These are phyloP conservation scores for Pichiaceae sp. DNA, from an alignment of 1,139 yeast species.

Conservation along the genomic window DNA sequence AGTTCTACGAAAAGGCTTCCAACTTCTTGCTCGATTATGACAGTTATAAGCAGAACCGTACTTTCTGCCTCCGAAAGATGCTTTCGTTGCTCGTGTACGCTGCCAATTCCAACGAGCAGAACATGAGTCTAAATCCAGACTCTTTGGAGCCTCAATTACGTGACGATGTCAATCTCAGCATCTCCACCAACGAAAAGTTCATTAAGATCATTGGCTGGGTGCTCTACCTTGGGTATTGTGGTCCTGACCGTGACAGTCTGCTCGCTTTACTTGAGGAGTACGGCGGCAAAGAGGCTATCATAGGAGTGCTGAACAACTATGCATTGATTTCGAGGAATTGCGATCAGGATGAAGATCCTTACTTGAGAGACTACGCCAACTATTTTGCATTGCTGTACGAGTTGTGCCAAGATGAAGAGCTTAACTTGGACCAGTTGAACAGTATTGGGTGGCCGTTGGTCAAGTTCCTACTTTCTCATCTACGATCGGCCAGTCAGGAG, in stretches of 20 bases:
- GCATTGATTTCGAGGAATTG: slow-evolving; percentile 12
- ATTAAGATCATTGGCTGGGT: slow-evolving; percentile 36
- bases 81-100: slow-evolving; percentile 32
- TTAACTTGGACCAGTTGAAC: slow-evolving; percentile 34
- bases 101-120: slow-evolving; percentile 29
- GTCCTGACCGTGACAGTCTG: slow-evolving; percentile 29
- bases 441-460: slow-evolving; percentile 46
- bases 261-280: slow-evolving; percentile 39
- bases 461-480: slow-evolving; percentile 41
- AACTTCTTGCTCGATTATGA: slow-evolving; percentile 26
- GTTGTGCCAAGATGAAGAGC: slow-evolving; percentile 36
- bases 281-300: slow-evolving; percentile 34
- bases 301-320: slow-evolving; percentile 18
- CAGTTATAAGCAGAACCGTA: slow-evolving; percentile 27
- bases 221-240: slow-evolving; percentile 35
- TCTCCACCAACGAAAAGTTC: slow-evolving; percentile 21
- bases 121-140: slow-evolving; percentile 27
- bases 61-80: slow-evolving; percentile 38
- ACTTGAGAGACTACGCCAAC: slow-evolving; percentile 26
- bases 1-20: slow-evolving; percentile 18
- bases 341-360: slow-evolving; percentile 18
- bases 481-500: slow-evolving; percentile 42
- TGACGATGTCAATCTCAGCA: slow-evolving; percentile 12
- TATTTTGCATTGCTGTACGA: slow-evolving; percentile 46
- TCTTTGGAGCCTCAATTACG: slow-evolving; percentile 10